phyloP scores from a whole-genome alignment of 164 flowering plant species.

The Echeveria elegans region DNA sequence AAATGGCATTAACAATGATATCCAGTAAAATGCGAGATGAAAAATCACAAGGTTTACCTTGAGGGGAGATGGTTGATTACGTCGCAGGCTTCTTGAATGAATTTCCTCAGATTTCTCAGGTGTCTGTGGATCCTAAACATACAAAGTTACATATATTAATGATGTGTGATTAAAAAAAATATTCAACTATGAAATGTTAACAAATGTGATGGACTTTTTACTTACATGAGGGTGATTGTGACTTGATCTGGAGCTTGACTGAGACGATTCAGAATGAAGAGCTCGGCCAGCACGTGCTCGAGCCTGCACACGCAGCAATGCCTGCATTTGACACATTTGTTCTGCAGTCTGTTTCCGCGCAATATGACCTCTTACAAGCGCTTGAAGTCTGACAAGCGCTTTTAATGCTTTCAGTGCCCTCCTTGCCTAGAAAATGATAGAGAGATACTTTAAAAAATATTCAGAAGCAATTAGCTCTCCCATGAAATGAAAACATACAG shows the following conservation, averaged over 20 bases:
- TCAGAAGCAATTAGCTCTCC: background rate
- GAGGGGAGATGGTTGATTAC: conserved; percentile 22
- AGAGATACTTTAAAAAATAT: too few relatives aligned
- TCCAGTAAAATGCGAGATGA: too few relatives aligned
- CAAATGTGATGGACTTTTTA: background rate
- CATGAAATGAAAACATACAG: background rate
- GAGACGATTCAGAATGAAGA: conserved; percentile 21
- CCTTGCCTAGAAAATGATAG: conserved; percentile 13
- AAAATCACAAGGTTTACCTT: conserved; percentile 22
- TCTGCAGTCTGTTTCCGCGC: conserved; percentile 69
- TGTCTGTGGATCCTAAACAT: conserved; percentile 32
- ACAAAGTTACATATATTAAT: too few relatives aligned
- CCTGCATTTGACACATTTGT: conserved; percentile 72
- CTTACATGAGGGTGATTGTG: conserved; percentile 27
- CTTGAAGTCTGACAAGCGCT: conserved; percentile 86
- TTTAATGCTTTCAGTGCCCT: conserved; percentile 49
- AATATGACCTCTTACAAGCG: conserved; percentile 80
- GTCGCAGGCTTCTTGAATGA: conserved; percentile 21
- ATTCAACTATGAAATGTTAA: conserved; percentile 18
- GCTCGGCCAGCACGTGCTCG: conserved; percentile 57
- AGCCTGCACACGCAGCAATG: conserved; percentile 65
- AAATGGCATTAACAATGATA: background rate
- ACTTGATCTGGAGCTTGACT: conserved; percentile 20
- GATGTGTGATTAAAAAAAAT: too few relatives aligned
- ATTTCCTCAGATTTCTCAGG: conserved; percentile 19